These are phyloP conservation scores for Phialophora macrospora DNA, from an alignment of 2,329 filamentous ascomycete species.

Conservation along the genomic window DNA sequence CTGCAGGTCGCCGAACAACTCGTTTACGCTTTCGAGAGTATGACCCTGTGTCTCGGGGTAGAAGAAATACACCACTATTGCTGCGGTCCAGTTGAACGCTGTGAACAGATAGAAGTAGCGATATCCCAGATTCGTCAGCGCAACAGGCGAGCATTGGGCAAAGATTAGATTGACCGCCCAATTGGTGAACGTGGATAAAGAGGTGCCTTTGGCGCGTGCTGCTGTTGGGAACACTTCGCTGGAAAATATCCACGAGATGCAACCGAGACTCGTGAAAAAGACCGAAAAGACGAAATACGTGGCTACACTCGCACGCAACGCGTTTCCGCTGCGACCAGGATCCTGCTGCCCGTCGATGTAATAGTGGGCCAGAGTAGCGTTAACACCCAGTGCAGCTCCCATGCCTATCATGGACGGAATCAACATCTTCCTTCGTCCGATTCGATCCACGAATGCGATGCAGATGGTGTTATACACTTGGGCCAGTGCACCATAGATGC, in stretches of 20 bases:
- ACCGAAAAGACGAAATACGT: conserved; percentile 56
- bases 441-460: conserved; percentile 52
- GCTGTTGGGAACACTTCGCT: conserved; percentile 54
- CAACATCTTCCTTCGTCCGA: conserved; percentile 57
- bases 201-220: conserved; percentile 51
- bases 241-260: conserved; percentile 56
- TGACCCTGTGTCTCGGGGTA: conserved; percentile 44
- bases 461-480: conserved; percentile 56
- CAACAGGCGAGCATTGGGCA: conserved; percentile 56
- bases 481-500: conserved; percentile 57
- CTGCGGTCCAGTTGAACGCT: conserved; percentile 55
- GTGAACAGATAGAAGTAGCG: conserved; percentile 58
- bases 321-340: conserved; percentile 39
- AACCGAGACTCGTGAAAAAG: conserved; percentile 51
- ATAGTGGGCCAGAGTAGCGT: conserved; percentile 49
- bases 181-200: conserved; percentile 53
- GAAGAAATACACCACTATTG: conserved; percentile 44
- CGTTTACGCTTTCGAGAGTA: conserved; percentile 44
- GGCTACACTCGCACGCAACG: conserved; percentile 52
- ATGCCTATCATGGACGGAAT: conserved; percentile 54
- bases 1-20: conserved; percentile 39
- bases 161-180: conserved; percentile 56
- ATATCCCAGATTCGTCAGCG: conserved; percentile 51
- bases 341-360: conserved; percentile 42
- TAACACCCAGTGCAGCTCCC: conserved; percentile 47